Percentiles rank a stretch among this genome's conserved stretches.
phyloP scores from a whole-genome alignment of 331 rosid species.

The Acacia pycnantha region DNA sequence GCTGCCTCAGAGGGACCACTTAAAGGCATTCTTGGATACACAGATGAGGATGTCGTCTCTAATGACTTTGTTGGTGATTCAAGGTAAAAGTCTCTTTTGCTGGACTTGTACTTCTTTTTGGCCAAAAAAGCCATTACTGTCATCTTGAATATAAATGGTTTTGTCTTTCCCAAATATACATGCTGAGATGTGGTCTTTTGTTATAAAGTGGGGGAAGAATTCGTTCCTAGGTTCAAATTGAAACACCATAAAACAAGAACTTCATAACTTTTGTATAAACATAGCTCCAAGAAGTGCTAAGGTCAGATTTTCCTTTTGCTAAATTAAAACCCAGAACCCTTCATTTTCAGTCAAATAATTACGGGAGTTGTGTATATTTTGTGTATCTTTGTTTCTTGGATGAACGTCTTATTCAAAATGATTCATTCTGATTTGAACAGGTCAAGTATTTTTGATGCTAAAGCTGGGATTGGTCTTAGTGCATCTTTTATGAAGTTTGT shows the following conservation, averaged over 20 bases:
- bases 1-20: slow-evolving; percentile 82
- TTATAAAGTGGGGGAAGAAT: not conserved
- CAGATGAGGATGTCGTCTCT: slow-evolving; percentile 96
- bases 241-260: not conserved
- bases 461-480: slow-evolving; percentile 93
- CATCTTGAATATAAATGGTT: not conserved
- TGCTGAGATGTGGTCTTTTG: not conserved
- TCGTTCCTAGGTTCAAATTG: not conserved
- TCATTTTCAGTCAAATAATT: not conserved
- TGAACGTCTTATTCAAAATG: not conserved
- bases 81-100: slow-evolving; percentile 46
- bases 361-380: not conserved
- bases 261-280: not conserved
- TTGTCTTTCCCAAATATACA: not conserved
- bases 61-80: slow-evolving; percentile 94
- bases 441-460: slow-evolving; percentile 94
- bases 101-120: not conserved
- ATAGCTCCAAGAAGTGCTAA: not conserved
- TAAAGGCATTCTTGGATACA: slow-evolving; percentile 91
- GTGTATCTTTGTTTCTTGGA: not conserved
- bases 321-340: not conserved
- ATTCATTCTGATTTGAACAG: slow-evolving; percentile 34
- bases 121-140: not conserved
- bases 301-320: not conserved
- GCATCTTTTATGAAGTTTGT: slow-evolving; percentile 74